Conservation (phyloP, 345 rosid species). For the Melastoma malabathricum region DNA sequence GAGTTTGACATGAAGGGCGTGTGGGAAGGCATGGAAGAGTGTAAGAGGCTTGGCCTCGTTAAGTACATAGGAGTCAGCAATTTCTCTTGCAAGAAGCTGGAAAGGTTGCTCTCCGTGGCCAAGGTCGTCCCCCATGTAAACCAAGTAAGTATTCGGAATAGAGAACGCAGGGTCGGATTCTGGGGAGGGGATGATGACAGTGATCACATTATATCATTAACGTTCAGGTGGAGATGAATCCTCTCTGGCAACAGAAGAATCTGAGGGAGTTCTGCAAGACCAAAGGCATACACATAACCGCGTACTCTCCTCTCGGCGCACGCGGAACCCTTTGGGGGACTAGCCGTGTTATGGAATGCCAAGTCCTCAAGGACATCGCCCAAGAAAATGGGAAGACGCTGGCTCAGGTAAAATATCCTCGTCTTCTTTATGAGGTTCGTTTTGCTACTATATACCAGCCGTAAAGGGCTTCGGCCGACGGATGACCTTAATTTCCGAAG, state of each 20-base stretch:
- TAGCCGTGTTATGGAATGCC: constrained; percentile 9
- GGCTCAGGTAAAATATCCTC: constrained; percentile 14
- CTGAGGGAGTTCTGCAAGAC: constrained; percentile 13
- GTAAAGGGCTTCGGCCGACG: no score
- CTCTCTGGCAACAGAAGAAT: constrained; percentile 20
- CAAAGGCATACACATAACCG: constrained; percentile 8
- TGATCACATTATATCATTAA: no score
- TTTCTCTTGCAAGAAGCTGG: constrained; percentile 23
- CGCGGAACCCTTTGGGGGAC: constrained; percentile 14
- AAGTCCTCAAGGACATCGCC: constrained; percentile 15
- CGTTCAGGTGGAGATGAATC: constrained; percentile 24
- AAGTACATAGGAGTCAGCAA: constrained; percentile 33
- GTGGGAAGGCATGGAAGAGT: constrained; percentile 37
- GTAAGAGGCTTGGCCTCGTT: constrained; percentile 17
- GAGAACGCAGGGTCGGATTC: no score
- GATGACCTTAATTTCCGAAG: no score
- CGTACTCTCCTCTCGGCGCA: constrained; percentile 19
- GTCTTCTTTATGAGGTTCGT: background rate
- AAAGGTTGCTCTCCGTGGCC: constrained; percentile 13
- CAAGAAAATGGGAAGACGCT: constrained; percentile 8
- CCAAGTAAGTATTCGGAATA: constrained; percentile 24
- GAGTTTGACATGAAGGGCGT: constrained; percentile 9
- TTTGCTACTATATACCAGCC: background rate
- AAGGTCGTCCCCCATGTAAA: constrained; percentile 23
- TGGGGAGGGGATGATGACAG: no score